Evolutionary conservation across 2,329 filamentous ascomycete genomes (phyloP), one percentile per base, ranked within the genome.

Genomic region (Alternaria sp.): DNA sequence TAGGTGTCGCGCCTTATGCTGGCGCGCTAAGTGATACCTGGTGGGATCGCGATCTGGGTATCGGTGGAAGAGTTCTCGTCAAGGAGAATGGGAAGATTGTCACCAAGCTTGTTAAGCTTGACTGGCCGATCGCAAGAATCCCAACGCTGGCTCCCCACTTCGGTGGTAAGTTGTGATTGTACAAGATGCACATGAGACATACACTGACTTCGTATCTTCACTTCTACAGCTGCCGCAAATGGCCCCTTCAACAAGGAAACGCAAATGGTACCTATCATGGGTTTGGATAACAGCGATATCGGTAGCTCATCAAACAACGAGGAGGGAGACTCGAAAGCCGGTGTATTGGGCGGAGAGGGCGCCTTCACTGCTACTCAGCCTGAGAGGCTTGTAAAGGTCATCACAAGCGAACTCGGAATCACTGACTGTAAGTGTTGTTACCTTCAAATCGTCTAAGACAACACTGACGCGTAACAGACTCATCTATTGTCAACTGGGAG

Each of bases 111-210:
- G 94, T 97, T 63, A 97, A 97, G 82, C 84, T 98, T 52, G 92
- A 90, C 77, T 97, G 94, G 92, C 94, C 95, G 2, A 80, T 99
- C 81, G 95, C 95, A 48, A 88, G 91, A 63, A 91, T 98, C 61
- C 93, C 95, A 7, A 97, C 93, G 0, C 86, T 99, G 18, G 95
- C 95, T 27, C 93, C 93, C 59, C 95, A 99, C 80, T 98, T 99
- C 72, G 95, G 95, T 54, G 86, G 32, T 36, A 36, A 36, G 32
- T 36, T 36, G 5, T 16, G 12, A 36, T 6, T 36, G 14, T 16
- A 16, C 32, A 14, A 36, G 5, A 14, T 36, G 14, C 32, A 36
- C 14, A 16, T 16, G 32, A 14, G 12, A 36, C 14, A 14, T 36
- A 36, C 14, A 36, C 32, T 36, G 32, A 36, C 12, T 16, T 36